Conservation (phyloP, 257 asterid species). For the Plantago major region DNA sequence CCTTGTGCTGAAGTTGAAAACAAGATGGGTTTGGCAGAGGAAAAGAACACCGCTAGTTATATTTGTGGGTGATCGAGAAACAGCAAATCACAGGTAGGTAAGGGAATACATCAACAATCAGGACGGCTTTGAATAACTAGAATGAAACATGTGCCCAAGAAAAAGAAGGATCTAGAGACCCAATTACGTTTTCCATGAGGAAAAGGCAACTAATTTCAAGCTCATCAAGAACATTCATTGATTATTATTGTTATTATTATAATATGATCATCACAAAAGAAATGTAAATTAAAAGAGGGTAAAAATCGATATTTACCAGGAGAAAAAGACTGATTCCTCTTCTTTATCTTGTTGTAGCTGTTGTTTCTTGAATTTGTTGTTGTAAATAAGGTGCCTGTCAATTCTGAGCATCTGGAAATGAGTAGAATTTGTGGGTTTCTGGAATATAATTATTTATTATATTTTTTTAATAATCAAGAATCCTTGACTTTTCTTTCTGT, state of each 20-base stretch:
- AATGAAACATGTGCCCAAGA: conserved; percentile 7
- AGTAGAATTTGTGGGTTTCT: background rate
- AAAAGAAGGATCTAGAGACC: conserved; percentile 11
- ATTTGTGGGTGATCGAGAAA: background rate
- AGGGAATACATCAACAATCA: too few species aligned
- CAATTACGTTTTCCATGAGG: background rate
- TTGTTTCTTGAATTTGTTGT: background rate
- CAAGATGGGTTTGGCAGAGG: conserved; percentile 20
- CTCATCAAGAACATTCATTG: background rate
- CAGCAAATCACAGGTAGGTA: background rate
- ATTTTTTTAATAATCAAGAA: too few species aligned
- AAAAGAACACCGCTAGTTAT: conserved; percentile 4
- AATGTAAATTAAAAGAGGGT: background rate
- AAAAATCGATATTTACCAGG: conserved; percentile 2
- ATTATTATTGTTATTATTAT: background rate
- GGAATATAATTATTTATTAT: too few species aligned
- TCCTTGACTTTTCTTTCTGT: too few species aligned
- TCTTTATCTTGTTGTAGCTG: background rate
- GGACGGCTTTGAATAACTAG: conserved; percentile 6
- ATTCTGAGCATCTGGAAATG: background rate
- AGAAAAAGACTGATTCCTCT: background rate
- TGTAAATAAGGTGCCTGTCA: background rate
- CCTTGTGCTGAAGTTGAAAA: background rate
- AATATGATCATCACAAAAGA: background rate
- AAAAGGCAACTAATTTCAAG: background rate